Evolutionary conservation across 2,329 filamentous ascomycete species (phyloP), one percentile per base, ranked within the genome.

Genomic region (Monosporascus sp.): DNA sequence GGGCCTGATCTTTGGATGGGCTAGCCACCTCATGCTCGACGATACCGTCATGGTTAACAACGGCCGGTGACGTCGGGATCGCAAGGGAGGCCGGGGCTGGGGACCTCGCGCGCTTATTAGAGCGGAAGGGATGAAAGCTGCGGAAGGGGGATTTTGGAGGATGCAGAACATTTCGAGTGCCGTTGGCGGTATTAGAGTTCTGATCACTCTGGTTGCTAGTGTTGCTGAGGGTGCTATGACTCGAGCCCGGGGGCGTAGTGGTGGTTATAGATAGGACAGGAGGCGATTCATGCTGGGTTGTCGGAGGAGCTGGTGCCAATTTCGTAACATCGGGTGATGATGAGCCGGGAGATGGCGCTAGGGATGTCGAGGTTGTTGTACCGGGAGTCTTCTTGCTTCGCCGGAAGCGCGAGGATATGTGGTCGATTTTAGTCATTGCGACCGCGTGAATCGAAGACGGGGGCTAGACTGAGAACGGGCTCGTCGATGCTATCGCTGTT

Each of bases 21-120:
- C 55, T 35, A 6, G 41, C 52, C 50, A 56, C 55, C 26, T 63
- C 56, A 49, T 56, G 58, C 31, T 65, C 66, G 14, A 64, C 59
- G 49, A 65, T 61, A 40, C 68, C 68, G 57, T 75, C 70, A 31
- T 72, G 72, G 51, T 64, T 66, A 38, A 74, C 69, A 54, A 71
- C 63, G 22, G 61, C 57, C 37, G 65, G 60, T 8, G 58, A 58
- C 44, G 57, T 56, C 7, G 65, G 59, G 7, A 56, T 51, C 17
- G 60, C 56, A 24, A 63, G 53, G 22, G 62, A 59, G 18, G 58
- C 60, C 3, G 65, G 56, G 8, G 61, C 57, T 8, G 71, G 71
- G 18, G 78, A 78, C 50, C 73, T 72, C 53, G 74, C 74, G 62
- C 78, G 75, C 67, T 80, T 80, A 51, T 72, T 68, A 24, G 74